Base-by-base conservation (phyloP, 371 early-diverging fungal genomes). In the Encephalitozoon romaleae region DNA sequence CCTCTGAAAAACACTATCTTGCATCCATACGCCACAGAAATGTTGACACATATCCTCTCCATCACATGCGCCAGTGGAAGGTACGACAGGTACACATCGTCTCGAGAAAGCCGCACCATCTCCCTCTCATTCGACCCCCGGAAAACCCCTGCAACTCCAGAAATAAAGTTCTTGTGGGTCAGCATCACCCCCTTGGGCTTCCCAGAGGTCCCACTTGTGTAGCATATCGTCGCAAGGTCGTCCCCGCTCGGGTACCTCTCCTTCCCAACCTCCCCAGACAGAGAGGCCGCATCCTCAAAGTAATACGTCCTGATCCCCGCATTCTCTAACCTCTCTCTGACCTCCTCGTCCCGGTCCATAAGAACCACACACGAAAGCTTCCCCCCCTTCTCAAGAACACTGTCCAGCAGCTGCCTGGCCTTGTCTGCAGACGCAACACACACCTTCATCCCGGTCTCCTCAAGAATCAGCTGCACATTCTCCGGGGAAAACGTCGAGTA, bases 401-500 rank as follows among this genome's bases (percentile, higher is more conserved):
- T 77, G 25, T 63, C 52, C 9, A 88, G 65, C 12, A 89, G 69
- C 38, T 34, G 52, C 51, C 82, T 71, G 9, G 88, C 83, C 76
- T 94, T 94, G 83, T 94, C 93, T 54, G 87, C 79, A 49, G 91
- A 90, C 39, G 89, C 88, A 30, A 93, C 84, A 21, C 93, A 83
- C 4, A 88, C 84, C n/a, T 89, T 80, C 74, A 91, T 86, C 76
- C 91, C 90, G 1, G 90, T 88, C 77, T 91, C 88, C 76, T 88
- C 88, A 39, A 91, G 80, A 78, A 92, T 90, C 79, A 87, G 89
- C 77, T 90, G 89, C 74, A 91, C 87, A 4, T 90, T 89, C 38
- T 88, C 88, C 11, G 87, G 86, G n/a, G 94, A 94, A 18, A 95
- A 88, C 4, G 95, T 95, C 81, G 95, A 94, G 83, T 95, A 95